Evolutionary conservation across 2,329 filamentous ascomycete genomes (phyloP).

Genomic region (Trichophyton verrucosum): DNA sequence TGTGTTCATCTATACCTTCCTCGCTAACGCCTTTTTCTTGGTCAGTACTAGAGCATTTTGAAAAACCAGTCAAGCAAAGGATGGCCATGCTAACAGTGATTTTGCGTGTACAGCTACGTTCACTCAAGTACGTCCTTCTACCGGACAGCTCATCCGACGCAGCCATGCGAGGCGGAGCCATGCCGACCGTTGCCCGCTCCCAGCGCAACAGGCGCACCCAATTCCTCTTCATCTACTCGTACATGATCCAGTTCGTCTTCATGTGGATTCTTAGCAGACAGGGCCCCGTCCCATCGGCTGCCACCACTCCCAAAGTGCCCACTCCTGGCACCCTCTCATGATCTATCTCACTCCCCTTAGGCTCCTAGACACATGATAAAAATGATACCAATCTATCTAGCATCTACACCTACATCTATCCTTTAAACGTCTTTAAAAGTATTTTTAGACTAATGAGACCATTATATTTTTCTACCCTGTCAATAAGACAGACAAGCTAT

Average conservation of each 20-base stretch:
- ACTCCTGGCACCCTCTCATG: not conserved
- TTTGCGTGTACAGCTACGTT: conserved; percentile 56
- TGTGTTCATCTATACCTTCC: conserved; percentile 81
- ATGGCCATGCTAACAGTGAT: not conserved
- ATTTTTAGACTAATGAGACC: no score
- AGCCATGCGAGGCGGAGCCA: conserved; percentile 46
- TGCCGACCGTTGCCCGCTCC: conserved; percentile 63
- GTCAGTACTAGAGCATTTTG: conserved; percentile 41
- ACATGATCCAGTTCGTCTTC: conserved; percentile 83
- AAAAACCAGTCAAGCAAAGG: not conserved
- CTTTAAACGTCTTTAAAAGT: no score
- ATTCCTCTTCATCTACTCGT: conserved; percentile 89
- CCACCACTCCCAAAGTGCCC: not conserved
- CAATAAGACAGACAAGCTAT: no score
- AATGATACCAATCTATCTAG: not conserved
- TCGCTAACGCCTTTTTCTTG: conserved; percentile 89
- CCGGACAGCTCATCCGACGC: conserved; percentile 63
- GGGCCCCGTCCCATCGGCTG: conserved; percentile 28
- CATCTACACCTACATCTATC: not conserved
- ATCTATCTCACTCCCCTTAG: not conserved
- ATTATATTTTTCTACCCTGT: no score
- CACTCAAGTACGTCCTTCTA: conserved; percentile 86
- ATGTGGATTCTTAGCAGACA: conserved; percentile 68
- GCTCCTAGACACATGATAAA: not conserved
- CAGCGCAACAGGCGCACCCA: conserved; percentile 82